A percentile compares a stretch with the other conserved stretches of the same genome.
These are phyloP conservation scores for Trypanosoma boissoni DNA, from an alignment of 208 protist species.

Conservation along the genomic window DNA sequence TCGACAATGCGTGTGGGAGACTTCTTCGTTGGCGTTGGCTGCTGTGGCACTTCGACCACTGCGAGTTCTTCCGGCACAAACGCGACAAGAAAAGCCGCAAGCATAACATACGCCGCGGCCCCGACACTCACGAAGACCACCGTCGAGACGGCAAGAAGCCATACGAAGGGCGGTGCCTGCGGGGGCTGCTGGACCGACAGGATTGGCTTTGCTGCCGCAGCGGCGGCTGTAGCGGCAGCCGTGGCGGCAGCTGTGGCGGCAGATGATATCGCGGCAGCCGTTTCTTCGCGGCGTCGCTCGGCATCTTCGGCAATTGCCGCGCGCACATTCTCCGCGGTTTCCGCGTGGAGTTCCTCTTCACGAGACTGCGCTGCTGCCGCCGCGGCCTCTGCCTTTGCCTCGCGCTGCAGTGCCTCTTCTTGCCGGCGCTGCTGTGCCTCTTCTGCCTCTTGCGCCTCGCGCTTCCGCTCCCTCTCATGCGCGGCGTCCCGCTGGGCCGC, in stretches of 20 bases:
- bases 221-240: background rate
- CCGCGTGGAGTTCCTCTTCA: too few relatives aligned
- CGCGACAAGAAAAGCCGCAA: slow-evolving; percentile 66
- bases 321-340: too few relatives aligned
- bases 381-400: background rate
- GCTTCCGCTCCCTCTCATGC: background rate
- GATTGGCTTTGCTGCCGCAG: background rate
- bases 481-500: background rate
- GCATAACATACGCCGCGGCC: slow-evolving; percentile 60
- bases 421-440: background rate
- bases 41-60: too few relatives aligned
- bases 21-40: background rate
- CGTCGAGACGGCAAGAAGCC: slow-evolving; percentile 43
- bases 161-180: slow-evolving; percentile 36
- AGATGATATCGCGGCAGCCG: background rate
- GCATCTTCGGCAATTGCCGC: too few relatives aligned
- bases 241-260: background rate
- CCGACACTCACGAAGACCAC: slow-evolving; percentile 41
- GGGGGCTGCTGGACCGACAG: background rate
- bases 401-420: background rate
- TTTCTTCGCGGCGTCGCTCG: too few relatives aligned
- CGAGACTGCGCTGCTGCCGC: too few relatives aligned
- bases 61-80: too few relatives aligned
- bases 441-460: background rate
- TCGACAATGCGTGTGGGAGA: slow-evolving; percentile 3